Evolutionary conservation across 345 rosid species (phyloP), one percentile per base, ranked within the genome.

Genomic region (Hirschfeldia incana): DNA sequence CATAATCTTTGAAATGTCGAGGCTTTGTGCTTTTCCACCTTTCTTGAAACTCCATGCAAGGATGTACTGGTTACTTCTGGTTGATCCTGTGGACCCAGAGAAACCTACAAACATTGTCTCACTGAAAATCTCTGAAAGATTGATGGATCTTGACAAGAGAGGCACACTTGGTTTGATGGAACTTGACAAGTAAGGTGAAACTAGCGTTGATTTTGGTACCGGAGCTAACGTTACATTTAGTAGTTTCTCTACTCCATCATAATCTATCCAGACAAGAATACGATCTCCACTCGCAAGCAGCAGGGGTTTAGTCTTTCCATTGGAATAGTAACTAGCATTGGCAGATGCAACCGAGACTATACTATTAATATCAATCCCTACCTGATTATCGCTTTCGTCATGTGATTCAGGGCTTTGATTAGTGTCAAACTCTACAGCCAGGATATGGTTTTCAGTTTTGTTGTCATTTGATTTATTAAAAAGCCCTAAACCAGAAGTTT

Each of bases 351-450:
- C 27, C 0, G 97, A 92, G n/a, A 0, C 3, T 75, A 80, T 67
- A 53, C 76, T 70, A 44, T 85, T 87, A 32, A 90, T 44, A 73
- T 91, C 87, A 64, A 91, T 84, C 16, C 91, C 90, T 0, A 92
- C 93, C 72, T 87, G 93, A 64, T 89, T 90, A 27, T 2, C 70
- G 34, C 77, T 7, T 15, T 60, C 51, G 44, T 89, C 93, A 0
- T 13, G 0, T 28, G 78, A 64, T 8, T 89, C 91, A 12, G 49
- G 2, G 81, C 60, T 80, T 0, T 0, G 0, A 3, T 86, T 72
- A 0, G 91, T 87, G 81, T 90, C 92, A 51, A n/a, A n/a, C n/a
- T n/a, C n/a, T n/a, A n/a, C n/a, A n/a, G n/a, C n/a, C n/a, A n/a
- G n/a, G n/a, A n/a, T n/a, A n/a, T n/a, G n/a, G n/a, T n/a, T n/a